These are phyloP conservation scores for Trichothecium roseum DNA, from an alignment of 2,329 filamentous ascomycete genomes.

Conservation along the genomic window DNA sequence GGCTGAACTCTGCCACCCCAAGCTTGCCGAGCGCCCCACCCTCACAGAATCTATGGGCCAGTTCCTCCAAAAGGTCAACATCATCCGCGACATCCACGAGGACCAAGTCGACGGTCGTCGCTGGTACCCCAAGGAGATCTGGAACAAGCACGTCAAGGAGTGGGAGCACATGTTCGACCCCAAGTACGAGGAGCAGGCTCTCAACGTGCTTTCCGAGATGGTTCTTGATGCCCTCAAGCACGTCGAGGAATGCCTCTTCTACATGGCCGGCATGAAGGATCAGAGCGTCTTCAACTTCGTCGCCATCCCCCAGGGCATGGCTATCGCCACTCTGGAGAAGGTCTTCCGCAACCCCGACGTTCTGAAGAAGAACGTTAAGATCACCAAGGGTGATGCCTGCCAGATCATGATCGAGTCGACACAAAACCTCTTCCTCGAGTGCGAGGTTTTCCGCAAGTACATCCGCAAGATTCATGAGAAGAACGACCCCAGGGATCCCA, in stretches of 20 bases:
- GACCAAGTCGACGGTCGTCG: constrained; percentile 78
- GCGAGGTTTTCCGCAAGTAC: constrained; percentile 72
- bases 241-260: constrained; percentile 90
- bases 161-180: constrained; percentile 87
- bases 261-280: constrained; percentile 87
- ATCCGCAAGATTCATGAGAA: constrained; percentile 77
- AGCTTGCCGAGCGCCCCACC: constrained; percentile 64
- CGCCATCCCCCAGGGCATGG: constrained; percentile 94
- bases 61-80: constrained; percentile 97
- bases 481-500: constrained; percentile 88
- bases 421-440: constrained; percentile 75
- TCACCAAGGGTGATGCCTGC: constrained; percentile 90
- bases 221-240: constrained; percentile 80
- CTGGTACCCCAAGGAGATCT: constrained; percentile 95
- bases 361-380: constrained; percentile 85
- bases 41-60: constrained; percentile 94
- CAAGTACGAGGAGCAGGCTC: constrained; percentile 63
- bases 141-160: constrained; percentile 85
- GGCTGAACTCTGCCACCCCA: constrained; percentile 76
- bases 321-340: constrained; percentile 84
- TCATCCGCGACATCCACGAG: constrained; percentile 90
- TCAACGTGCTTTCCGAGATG: constrained; percentile 89
- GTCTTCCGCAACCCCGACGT: constrained; percentile 87
- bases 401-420: constrained; percentile 86
- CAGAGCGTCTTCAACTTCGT: constrained; percentile 99